Evolutionary conservation across 257 asterid genomes (phyloP).

Genomic region (Przewalskia tangutica): DNA sequence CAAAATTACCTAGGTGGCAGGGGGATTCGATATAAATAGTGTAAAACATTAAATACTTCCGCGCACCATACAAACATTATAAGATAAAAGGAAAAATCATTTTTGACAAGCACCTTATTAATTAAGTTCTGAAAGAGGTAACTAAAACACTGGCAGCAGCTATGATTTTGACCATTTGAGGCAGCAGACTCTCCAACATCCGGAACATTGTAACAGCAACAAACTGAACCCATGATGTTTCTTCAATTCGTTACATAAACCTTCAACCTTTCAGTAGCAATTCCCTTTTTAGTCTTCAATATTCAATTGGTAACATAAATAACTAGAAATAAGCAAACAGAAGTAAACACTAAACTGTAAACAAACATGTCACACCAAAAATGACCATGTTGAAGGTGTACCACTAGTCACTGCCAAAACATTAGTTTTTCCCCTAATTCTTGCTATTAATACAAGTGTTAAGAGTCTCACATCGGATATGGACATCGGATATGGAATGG

Average conservation of each 20-base stretch:
- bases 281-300: neutral
- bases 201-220: constrained; percentile 30
- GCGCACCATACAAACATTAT: neutral
- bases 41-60: neutral
- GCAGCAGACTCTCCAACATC: constrained; percentile 5
- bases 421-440: neutral
- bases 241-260: constrained; percentile 2
- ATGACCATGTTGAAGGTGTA: neutral
- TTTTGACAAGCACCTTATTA: constrained; percentile 23
- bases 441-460: neutral
- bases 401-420: neutral
- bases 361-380: neutral
- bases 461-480: too few species aligned
- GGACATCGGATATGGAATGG: too few species aligned
- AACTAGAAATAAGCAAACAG: neutral
- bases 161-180: constrained; percentile 6
- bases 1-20: neutral
- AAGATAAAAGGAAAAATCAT: neutral
- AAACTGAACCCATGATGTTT: constrained; percentile 36
- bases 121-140: constrained; percentile 24
- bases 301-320: too few species aligned
- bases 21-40: neutral
- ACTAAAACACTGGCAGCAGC: constrained; percentile 12
- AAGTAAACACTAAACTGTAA: neutral
- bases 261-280: neutral